Evolutionary conservation across 805 yeast species (phyloP), one percentile per base, ranked within the genome.

Genomic region (Myxozyma geophila): DNA sequence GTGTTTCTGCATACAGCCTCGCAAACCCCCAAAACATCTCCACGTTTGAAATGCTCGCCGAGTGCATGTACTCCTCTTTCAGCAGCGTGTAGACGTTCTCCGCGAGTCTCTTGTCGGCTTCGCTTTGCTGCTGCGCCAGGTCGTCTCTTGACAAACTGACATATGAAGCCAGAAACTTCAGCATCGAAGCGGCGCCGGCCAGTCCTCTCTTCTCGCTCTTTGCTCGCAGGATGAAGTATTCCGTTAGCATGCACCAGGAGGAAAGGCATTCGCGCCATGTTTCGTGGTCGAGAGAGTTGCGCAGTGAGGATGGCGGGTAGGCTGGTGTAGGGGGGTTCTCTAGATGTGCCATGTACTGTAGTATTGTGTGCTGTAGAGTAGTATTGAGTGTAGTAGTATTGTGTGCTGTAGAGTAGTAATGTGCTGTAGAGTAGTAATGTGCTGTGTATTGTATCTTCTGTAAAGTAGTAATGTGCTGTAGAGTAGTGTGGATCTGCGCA

Each of bases 21-120:
- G 58, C 36, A 41, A 67, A 67, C 4, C 70, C 64, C 70, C 70
- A 67, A 17, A 67, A 36, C 60, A 62, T 53, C 8, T 63, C 66
- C 28, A 52, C 15, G 21, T 67, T 65, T n/a, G 64, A 40, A 15
- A 63, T 60, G 12, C 12, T 21, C 10, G 55, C 15, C 7, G 63
- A 55, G 13, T 28, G 51, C 21, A 21, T 10, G 44, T 64, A 64
- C 17, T 61, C 63, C 7, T 66, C 43, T 10, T 28, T 40, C n/a
- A 64, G 57, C 57, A 64, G 62, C 48, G 43, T 15, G 37, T 49
- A 64, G 13, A 62, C 68, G 43, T 54, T 46, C 17, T 46, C 17
- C 28, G 58, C 52, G 17, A 64, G 50, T 17, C 41, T 33, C 9
- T 15, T n/a, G 4, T 3, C 15, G 23, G 7, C 21, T 23, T 53